Percentiles rank a stretch among this genome's conserved stretches.
These are phyloP conservation scores for Voacanga thouarsii DNA, from an alignment of 257 asterid species.

Conservation along the genomic window DNA sequence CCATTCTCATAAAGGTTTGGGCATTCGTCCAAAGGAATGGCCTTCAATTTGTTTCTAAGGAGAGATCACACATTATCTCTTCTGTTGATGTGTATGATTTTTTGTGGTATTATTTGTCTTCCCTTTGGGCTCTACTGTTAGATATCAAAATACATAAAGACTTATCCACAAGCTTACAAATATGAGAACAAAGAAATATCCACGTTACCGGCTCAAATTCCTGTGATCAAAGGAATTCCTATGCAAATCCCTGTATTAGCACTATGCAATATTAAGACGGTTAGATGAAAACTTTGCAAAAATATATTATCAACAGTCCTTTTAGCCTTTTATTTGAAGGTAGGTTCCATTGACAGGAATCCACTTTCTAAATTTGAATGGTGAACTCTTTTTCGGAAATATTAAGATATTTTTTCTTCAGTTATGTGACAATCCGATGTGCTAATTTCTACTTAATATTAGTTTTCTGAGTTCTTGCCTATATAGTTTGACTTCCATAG, in stretches of 20 bases:
- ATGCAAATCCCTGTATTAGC: neutral
- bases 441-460: no score
- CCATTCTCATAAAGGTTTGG: no score
- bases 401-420: neutral
- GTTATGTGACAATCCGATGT: no score
- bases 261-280: no score
- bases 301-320: neutral
- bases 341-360: neutral
- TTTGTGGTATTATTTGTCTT: neutral
- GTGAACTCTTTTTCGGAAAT: neutral
- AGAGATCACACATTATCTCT: neutral
- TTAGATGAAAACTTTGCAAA: neutral
- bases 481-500: no score
- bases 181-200: neutral
- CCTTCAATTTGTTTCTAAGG: no score
- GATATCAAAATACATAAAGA: neutral
- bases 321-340: neutral
- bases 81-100: neutral
- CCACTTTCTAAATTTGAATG: neutral
- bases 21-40: no score
- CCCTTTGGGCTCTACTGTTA: no score
- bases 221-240: no score
- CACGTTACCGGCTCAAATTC: neutral
- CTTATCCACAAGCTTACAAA: neutral
- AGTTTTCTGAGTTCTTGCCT: no score